A percentile compares a stretch with the other conserved stretches of the same genome.
Conservation (phyloP, 192 early-diverging fungal species). For the Backusella australiensis region DNA sequence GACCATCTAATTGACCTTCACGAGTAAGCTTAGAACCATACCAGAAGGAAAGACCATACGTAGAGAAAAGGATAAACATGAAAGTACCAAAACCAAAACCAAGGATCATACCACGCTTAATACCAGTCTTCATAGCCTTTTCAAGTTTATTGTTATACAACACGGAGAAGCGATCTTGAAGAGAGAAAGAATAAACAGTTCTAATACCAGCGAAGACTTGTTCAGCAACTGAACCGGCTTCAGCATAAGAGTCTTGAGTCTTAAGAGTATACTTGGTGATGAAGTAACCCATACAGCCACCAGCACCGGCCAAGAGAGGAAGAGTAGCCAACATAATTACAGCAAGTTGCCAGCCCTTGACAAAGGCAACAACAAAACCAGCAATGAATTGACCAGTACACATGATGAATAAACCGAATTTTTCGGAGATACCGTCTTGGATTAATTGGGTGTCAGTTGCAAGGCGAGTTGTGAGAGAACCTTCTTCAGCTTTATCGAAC, state of each 20-base stretch:
- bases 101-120: slow-evolving; percentile 57
- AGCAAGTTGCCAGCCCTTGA: slow-evolving; percentile 70
- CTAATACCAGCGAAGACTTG: slow-evolving; percentile 79
- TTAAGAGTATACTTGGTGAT: slow-evolving; percentile 42
- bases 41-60: slow-evolving; percentile 79
- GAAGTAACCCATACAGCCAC: slow-evolving; percentile 29
- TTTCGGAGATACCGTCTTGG: slow-evolving; percentile 85
- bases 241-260: slow-evolving; percentile 65
- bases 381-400: slow-evolving; percentile 61
- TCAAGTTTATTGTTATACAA: slow-evolving; percentile 62
- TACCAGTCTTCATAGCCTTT: slow-evolving; percentile 60
- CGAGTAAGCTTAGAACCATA: slow-evolving; percentile 67
- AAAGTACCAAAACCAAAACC: slow-evolving; percentile 69
- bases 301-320: slow-evolving; percentile 59
- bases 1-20: slow-evolving; percentile 37
- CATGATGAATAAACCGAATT: slow-evolving; percentile 69
- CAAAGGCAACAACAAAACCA: slow-evolving; percentile 75
- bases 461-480: slow-evolving; percentile 81
- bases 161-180: slow-evolving; percentile 63
- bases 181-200: slow-evolving; percentile 83
- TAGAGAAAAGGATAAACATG: slow-evolving; percentile 66
- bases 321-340: slow-evolving; percentile 75
- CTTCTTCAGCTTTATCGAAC: slow-evolving; percentile 76
- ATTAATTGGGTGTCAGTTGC: slow-evolving; percentile 78
- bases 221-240: slow-evolving; percentile 79